Evolutionary conservation across 2,329 filamentous ascomycete genomes (phyloP), one percentile per base, ranked within the genome.

Genomic region (Penicillium sclerotiorum): DNA sequence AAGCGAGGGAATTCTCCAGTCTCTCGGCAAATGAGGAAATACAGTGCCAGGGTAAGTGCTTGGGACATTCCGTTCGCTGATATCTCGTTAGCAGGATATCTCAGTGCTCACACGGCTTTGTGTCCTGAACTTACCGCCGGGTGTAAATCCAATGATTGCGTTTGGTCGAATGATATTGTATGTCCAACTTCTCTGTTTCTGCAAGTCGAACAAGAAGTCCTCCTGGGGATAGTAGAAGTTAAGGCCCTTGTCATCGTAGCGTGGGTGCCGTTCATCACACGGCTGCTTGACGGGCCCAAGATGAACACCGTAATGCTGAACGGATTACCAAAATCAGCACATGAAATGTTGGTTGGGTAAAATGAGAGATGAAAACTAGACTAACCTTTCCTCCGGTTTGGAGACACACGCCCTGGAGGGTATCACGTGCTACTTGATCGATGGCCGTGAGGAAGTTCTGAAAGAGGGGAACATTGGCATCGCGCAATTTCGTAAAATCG

Each of bases 381-480:
- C 52, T 18, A 23, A 61, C 59, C 49, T 68, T 69, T 6, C 61
- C 66, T 21, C 66, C 64, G 2, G 67, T 68, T 56, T 69, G 66
- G 11, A 69, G 58, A 25, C 32, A 57, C 9, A 66, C 56, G 5
- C 60, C 56, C 49, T 64, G 42, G 28, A 71, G 37, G 5, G n/a
- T 36, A 7, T 52, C 58, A 3, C 55, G 51, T 8, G 59, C 61
- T 2, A 61, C 58, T 4, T 41, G 30, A 35, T 58, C 59, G 4
- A 71, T 42, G 1, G 65, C 54, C n/a, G 54, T 56, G 8, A 71
- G 38, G 37, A 71, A 71, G 32, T 70, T 71, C 28, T 59, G 43
- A 46, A 71, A 72, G 9, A 71, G 53, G 1, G 64, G 58, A 7
- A 58, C 50, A 20, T 71, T 71, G 8, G 47, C 47, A 1, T 57